Evolutionary conservation across 2,329 filamentous ascomycete species (phyloP), one percentile per base, ranked within the genome.

Genomic region (Diaporthe sp.): DNA sequence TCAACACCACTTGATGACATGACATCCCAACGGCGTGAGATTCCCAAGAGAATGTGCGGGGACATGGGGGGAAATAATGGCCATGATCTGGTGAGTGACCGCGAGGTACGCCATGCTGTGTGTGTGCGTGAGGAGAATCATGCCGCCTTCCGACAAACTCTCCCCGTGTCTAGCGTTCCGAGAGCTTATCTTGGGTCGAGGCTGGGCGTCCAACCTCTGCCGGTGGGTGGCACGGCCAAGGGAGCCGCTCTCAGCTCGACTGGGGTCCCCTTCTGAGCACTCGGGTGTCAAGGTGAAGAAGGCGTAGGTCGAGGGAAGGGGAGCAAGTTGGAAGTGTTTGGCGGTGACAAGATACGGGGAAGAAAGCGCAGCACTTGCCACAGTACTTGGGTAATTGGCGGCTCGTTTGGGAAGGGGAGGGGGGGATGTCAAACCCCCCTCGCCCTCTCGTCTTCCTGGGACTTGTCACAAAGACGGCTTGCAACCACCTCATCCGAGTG

Each of bases 11-110:
- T 30, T 30, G 42, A 61, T 54, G 69, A 72, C 42, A 52, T 64
- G 45, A 71, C 69, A 57, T 64, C 8, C 57, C 57, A 61, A 72
- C 45, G 69, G 69, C 55, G 50, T 70, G 28, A 57, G 38, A 55
- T 70, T 42, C 8, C 19, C 25, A 25, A 58, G 13, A 28, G 19
- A 50, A n/a, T n/a, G 28, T 71, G 68, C 69, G 55, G 69, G 55
- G 69, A 61, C 13, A 28, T 35, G 47, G 54, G 40, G 9, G 38
- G 22, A 30, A 19, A 9, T 3, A 28, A 52, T n/a, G 30, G 45
- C 33, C 64, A 35, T 52, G 64, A 52, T 52, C 45, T 52, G 30
- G 13, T 28, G 22, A 50, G 28, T n/a, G 22, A 28, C 25, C 2
- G 40, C 28, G 17, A 35, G 17, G 28, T 47, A 28, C 42, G 60